A percentile compares a stretch with the other conserved stretches of the same genome.
phyloP scores from a whole-genome alignment of 352 stramenopile genomes.

The Discostella stelligera region DNA sequence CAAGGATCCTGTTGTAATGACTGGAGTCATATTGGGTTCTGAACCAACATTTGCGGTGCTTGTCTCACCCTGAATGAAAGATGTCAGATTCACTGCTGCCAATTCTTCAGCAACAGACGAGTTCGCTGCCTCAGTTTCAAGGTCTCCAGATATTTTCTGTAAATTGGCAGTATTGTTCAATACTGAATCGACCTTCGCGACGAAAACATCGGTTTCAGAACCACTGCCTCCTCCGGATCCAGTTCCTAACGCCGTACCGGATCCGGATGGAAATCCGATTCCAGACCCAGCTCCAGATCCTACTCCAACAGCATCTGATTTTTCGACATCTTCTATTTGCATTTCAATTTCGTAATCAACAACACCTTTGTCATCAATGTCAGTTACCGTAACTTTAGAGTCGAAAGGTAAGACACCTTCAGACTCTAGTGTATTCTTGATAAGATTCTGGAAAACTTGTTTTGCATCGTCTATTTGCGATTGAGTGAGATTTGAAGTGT shows the following conservation, averaged over 20 bases:
- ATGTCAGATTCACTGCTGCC: slow-evolving; percentile 7
- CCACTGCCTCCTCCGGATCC: background rate
- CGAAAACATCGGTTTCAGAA: slow-evolving; percentile 9
- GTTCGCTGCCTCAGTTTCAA: slow-evolving; percentile 25
- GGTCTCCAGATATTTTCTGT: slow-evolving; percentile 7
- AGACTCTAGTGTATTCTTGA: slow-evolving; percentile 22
- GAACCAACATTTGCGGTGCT: background rate
- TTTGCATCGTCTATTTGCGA: slow-evolving; percentile 36
- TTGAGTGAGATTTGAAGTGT: slow-evolving; percentile 36
- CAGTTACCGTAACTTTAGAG: slow-evolving; percentile 25
- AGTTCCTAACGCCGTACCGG: background rate
- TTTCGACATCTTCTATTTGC: slow-evolving; percentile 19
- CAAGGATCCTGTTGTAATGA: slow-evolving; percentile 38
- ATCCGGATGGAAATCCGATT: background rate
- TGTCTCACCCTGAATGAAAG: slow-evolving; percentile 23
- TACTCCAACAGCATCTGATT: slow-evolving; percentile 2
- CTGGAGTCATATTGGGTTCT: slow-evolving; percentile 17
- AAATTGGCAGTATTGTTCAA: slow-evolving; percentile 18
- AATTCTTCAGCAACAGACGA: slow-evolving; percentile 34
- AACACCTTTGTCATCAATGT: slow-evolving; percentile 29
- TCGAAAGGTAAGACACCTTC: slow-evolving; percentile 22
- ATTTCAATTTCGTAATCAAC: slow-evolving; percentile 32
- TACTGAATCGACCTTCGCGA: slow-evolving; percentile 13
- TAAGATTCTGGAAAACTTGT: slow-evolving; percentile 35
- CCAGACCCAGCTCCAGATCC: background rate